phyloP scores from a whole-genome alignment of 164 flowering plant genomes.

The Nymphaea thermarum region DNA sequence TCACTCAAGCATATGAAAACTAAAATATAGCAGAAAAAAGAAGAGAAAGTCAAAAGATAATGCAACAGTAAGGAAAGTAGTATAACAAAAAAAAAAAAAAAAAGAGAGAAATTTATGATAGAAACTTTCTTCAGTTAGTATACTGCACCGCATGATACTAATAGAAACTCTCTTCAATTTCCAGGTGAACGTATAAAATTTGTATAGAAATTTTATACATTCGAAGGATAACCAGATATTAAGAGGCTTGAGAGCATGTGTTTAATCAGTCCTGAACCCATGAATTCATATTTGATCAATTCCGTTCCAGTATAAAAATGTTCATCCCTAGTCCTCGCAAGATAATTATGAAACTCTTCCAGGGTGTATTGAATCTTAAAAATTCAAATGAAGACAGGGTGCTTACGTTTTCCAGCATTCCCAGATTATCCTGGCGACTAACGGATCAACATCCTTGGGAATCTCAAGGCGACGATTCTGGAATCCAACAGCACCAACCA shows the following conservation, averaged over 20 bases:
- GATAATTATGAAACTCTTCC: too few species aligned
- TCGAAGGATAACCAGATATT: too few species aligned
- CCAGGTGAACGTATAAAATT: not conserved
- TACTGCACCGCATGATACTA: too few species aligned
- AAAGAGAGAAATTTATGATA: not conserved
- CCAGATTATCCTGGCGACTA: slow-evolving; percentile 72
- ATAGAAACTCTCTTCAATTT: not conserved
- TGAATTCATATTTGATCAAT: too few species aligned
- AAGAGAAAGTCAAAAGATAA: not conserved
- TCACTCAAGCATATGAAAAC: not conserved
- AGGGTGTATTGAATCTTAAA: not conserved
- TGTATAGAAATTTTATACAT: not conserved
- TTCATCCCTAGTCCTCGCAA: too few species aligned
- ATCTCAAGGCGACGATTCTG: slow-evolving; percentile 88
- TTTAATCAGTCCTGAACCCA: too few species aligned
- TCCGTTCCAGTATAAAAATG: too few species aligned
- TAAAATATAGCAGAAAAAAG: not conserved
- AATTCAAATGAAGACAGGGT: not conserved
- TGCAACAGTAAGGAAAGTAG: too few species aligned
- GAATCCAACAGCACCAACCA: slow-evolving; percentile 97
- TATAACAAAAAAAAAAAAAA: too few species aligned
- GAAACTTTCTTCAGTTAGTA: too few species aligned
- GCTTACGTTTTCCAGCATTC: slow-evolving; percentile 96
- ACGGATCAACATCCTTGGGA: slow-evolving; percentile 85
- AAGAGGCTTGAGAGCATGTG: not conserved